Evolutionary conservation across 331 rosid genomes (phyloP).

Genomic region (Rhamnella rubrinervis): DNA sequence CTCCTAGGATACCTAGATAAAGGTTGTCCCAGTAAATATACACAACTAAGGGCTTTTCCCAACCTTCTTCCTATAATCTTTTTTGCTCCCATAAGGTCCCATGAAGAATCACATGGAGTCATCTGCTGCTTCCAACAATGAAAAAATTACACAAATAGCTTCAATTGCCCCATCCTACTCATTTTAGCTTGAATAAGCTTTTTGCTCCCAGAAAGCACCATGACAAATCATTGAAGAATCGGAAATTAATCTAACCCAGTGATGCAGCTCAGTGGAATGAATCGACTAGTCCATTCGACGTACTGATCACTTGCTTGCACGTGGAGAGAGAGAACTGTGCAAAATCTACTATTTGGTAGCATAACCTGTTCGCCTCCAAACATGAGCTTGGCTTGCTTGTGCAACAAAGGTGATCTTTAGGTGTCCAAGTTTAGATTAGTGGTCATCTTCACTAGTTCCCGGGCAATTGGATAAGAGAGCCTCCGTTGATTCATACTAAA

Average conservation of each 20-base stretch:
- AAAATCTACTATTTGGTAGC: slow-evolving; percentile 18
- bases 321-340: not conserved
- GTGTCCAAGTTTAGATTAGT: slow-evolving; percentile 35
- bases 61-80: too few species aligned
- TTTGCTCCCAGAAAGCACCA: not conserved
- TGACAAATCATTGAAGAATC: not conserved
- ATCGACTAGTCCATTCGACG: not conserved
- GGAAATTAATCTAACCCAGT: too few species aligned
- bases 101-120: too few species aligned
- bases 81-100: too few species aligned
- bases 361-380: slow-evolving; percentile 18
- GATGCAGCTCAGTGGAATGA: too few species aligned
- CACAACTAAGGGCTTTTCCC: too few species aligned
- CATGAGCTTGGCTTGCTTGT: slow-evolving; percentile 18
- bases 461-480: slow-evolving; percentile 77
- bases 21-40: too few species aligned
- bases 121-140: too few species aligned
- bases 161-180: too few species aligned
- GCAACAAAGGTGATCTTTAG: slow-evolving; percentile 5
- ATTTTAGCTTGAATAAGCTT: too few species aligned
- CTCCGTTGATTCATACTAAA: slow-evolving; percentile 79
- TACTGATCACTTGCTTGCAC: not conserved
- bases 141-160: too few species aligned
- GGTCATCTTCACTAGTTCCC: slow-evolving; percentile 87
- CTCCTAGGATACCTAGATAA: too few species aligned